Base-by-base conservation (phyloP, 2,329 filamentous ascomycete species). In the Plectosphaerella plurivora region DNA sequence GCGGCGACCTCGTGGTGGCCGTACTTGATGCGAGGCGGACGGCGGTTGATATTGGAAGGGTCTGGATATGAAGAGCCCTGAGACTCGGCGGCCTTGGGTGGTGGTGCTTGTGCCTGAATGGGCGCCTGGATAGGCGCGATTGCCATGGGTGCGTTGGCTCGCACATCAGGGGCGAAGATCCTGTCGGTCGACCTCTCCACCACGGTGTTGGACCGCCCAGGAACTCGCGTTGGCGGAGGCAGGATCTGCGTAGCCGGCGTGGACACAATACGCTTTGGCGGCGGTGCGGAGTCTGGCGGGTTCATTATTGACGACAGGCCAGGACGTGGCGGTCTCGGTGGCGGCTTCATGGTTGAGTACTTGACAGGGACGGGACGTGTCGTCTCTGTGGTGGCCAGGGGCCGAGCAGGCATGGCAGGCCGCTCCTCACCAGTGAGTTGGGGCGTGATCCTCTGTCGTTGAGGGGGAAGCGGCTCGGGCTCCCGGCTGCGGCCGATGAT, bases 1-100 rank as follows among this genome's bases (percentile, higher is more conserved):
- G 89, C 92, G 28, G 80, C 72, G 52, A 99, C 92, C 57, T 93
- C 88, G 49, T 79, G 79, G n/a, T 82, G 80, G 0, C 88, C 87
- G 42, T 84, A 79, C 60, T 85, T 87, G 60, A 89, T 84, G 49
- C 80, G 81, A 0, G 94, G 94, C 15, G 90, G 88, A 47, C 91
- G 82, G 48, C 94, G 84, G 64, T 97, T 99, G 2, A 90, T 83
- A 58, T 87, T 86, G 2, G 91, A 89, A 2, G 88, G 77, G 68
- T 99, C 92, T 1, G 94, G 94, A 65, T 89, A 97, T 48, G 89
- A 82, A 9, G 79, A 81, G 18, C 73, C 73, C 48, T 74, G 68
- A 11, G 82, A 12, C 41, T 44, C 41, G 16, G 41, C n/a, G 41
- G 41, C 16, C 16, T 44, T 44, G 16, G 41, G 41, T 12, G n/a